These are phyloP conservation scores for Penicillium bovifimosum DNA, from an alignment of 495 filamentous ascomycete species.

Conservation along the genomic window DNA sequence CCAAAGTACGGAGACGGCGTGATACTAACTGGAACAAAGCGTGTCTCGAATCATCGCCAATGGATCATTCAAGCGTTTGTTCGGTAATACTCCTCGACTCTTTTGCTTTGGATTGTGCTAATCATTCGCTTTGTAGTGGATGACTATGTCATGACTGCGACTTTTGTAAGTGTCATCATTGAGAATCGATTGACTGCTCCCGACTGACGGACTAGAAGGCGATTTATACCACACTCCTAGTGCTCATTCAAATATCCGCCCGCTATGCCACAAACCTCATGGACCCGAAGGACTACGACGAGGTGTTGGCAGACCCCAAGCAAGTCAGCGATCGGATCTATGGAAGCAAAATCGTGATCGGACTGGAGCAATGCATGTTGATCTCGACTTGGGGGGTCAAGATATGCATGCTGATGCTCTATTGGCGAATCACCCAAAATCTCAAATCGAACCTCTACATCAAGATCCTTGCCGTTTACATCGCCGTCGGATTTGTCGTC, in stretches of 20 bases:
- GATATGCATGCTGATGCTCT: constrained; percentile 48
- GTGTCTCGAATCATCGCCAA: constrained; percentile 27
- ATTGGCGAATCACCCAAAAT: constrained; percentile 39
- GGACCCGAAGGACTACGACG: constrained; percentile 44
- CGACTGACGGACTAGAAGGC: constrained; percentile 16
- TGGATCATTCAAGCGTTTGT: constrained; percentile 31
- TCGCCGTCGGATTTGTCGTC: constrained; percentile 49
- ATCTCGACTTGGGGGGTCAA: constrained; percentile 48
- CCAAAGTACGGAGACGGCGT: neutral
- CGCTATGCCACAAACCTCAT: constrained; percentile 55
- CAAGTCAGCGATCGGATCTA: constrained; percentile 40
- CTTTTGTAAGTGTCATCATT: constrained; percentile 37
- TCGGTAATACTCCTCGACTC: constrained; percentile 31
- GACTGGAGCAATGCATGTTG: constrained; percentile 49
- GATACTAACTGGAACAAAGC: constrained; percentile 17
- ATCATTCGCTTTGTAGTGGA: constrained; percentile 26
- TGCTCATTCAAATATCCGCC: constrained; percentile 52
- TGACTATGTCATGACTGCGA: constrained; percentile 54
- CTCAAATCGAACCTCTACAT: constrained; percentile 40
- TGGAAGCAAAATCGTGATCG: constrained; percentile 49
- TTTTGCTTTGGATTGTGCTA: constrained; percentile 12
- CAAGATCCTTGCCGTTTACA: constrained; percentile 50
- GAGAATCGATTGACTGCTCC: neutral
- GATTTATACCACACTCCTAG: constrained; percentile 51
- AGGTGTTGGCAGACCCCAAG: constrained; percentile 39